These are phyloP conservation scores for Stagonosporopsis vannaccii DNA, from an alignment of 2,329 filamentous ascomycete genomes.

Conservation along the genomic window DNA sequence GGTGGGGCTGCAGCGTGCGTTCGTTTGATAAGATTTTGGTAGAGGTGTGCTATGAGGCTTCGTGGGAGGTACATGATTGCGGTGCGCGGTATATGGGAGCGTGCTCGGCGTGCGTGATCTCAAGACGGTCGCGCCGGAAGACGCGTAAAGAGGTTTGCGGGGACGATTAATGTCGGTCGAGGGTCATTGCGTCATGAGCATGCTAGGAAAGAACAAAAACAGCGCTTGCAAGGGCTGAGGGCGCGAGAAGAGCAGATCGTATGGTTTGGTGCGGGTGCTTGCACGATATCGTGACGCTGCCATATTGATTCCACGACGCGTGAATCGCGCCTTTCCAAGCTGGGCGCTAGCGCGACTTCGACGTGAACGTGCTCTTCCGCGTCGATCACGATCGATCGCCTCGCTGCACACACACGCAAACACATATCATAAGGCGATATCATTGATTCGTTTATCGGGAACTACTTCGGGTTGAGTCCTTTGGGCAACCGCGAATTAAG, in stretches of 20 bases:
- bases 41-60: conserved; percentile 86
- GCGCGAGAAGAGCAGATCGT: conserved; percentile 30
- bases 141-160: conserved; percentile 36
- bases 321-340: conserved; percentile 26
- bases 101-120: conserved; percentile 25
- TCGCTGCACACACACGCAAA: no score
- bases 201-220: conserved; percentile 26
- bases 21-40: conserved; percentile 84
- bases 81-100: conserved; percentile 17
- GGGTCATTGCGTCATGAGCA: conserved; percentile 30
- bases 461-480: no score
- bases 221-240: conserved; percentile 21
- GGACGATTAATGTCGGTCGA: conserved; percentile 18
- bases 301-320: conserved; percentile 26
- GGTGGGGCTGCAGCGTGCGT: conserved; percentile 91
- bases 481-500: no score
- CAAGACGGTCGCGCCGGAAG: conserved; percentile 29
- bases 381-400: conserved; percentile 21
- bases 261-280: conserved; percentile 32
- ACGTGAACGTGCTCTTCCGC: conserved; percentile 29
- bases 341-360: conserved; percentile 23
- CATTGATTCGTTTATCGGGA: no score
- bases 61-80: conserved; percentile 89
- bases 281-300: conserved; percentile 25
- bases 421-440: no score